Evolutionary conservation across 768 basidiomycete genomes (phyloP).

Genomic region (Amyloporia xantha): DNA sequence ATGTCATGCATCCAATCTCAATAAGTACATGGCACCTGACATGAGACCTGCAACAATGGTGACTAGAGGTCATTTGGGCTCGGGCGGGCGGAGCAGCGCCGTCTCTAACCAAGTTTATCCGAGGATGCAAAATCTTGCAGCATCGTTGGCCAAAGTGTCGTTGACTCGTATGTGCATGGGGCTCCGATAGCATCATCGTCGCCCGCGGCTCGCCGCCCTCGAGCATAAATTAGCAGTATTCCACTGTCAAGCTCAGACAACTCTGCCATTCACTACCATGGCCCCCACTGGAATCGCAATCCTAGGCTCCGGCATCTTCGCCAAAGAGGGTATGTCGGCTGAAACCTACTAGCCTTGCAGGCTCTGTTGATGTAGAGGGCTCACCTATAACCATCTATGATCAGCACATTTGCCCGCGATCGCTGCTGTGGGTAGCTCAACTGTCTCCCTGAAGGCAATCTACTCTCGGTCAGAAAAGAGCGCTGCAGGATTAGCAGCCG

Average conservation of each 20-base stretch:
- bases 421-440: slow-evolving; percentile 40
- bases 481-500: slow-evolving; percentile 44
- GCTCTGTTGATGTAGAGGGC: slow-evolving; percentile 9
- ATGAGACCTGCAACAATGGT: no score
- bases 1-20: no score
- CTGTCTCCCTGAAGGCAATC: slow-evolving; percentile 53
- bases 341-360: not conserved
- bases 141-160: not conserved
- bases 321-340: slow-evolving; percentile 53
- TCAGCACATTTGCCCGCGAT: slow-evolving; percentile 78
- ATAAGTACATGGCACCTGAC: no score
- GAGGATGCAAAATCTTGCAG: no score
- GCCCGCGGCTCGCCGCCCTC: not conserved
- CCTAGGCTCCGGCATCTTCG: slow-evolving; percentile 77
- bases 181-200: slow-evolving; percentile 1
- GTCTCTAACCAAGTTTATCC: no score
- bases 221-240: not conserved
- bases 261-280: slow-evolving; percentile 24
- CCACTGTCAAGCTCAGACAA: not conserved
- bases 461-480: slow-evolving; percentile 74
- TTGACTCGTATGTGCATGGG: no score
- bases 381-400: slow-evolving; percentile 10
- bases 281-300: slow-evolving; percentile 56
- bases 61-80: no score
- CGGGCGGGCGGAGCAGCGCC: no score